Base-by-base conservation (phyloP, 1,284 basidiomycete species). In the Puccinia horiana region DNA sequence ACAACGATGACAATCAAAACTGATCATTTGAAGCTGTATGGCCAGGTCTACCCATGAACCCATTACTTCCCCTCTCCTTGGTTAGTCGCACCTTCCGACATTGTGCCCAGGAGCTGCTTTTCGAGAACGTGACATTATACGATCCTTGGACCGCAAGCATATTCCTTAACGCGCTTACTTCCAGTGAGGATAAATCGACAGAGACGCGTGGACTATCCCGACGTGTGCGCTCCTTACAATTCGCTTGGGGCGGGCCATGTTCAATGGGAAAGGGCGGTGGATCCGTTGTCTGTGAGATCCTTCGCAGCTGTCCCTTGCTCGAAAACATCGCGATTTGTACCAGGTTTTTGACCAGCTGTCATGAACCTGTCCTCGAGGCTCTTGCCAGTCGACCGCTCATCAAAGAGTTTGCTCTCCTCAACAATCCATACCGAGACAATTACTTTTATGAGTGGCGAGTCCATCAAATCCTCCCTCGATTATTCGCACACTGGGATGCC, bases 61-160 rank as follows among this genome's bases (percentile, higher is more conserved):
- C 72, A 5, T 44, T 74, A 29, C 40, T 74, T n/a, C 72, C 72
- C 0, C 72, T 74, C 35, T 52, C 16, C 20, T 40, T 74, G 26
- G 72, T 74, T 29, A 74, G 35, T 20, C 72, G 26, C 3, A 74
- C 18, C 44, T 74, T 74, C 37, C 49, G 56, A 49, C 72, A 18
- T 16, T 74, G 72, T 54, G 49, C 49, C 23, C 72, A 74, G 49
- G 29, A 52, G 44, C 1, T 26, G 23, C 72, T 74, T n/a, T 56
- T 74, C 72, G 16, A 29, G 49, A 54, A 74, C 26, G 72, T 56
- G n/a, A 16, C 35, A 12, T 26, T 74, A 14, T 6, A 18, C n/a
- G 23, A 42, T 26, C 20, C 8, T n/a, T 74, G 72, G 72, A 47
- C 52, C 20, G 72, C 49, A 8, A 29, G 44, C 44, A 12, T 74